Evolutionary conservation across 352 stramenopile species (phyloP).

Genomic region (Thraustochytrium sp.): DNA sequence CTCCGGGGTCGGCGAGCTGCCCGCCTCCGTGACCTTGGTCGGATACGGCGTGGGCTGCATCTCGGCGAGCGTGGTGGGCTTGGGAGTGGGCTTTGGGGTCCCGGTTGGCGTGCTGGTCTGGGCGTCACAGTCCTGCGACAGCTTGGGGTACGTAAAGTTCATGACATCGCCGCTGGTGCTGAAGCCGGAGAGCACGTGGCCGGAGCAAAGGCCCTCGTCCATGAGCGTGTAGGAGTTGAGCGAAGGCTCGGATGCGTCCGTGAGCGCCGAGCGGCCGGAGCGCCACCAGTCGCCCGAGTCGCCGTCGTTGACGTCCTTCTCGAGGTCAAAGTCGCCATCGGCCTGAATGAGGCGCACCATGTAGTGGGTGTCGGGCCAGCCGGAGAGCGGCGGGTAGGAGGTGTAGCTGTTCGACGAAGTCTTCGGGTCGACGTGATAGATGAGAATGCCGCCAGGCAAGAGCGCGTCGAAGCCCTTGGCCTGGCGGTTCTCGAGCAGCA

Average conservation of each 20-base stretch:
- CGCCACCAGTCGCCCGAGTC: slow-evolving; percentile 28
- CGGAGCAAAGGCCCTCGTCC: background rate
- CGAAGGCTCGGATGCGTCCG: background rate
- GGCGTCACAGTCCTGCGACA: background rate
- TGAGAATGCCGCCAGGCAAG: slow-evolving; percentile 52
- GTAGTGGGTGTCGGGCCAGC: slow-evolving; percentile 51
- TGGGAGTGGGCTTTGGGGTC: background rate
- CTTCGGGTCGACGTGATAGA: slow-evolving; percentile 54
- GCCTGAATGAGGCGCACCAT: slow-evolving; percentile 55
- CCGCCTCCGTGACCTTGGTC: too few relatives aligned
- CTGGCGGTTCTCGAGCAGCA: slow-evolving; percentile 56
- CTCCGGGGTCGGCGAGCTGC: too few relatives aligned
- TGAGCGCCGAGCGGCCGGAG: background rate
- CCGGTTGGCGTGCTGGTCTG: background rate
- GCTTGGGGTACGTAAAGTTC: background rate
- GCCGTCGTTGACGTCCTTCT: slow-evolving; percentile 46
- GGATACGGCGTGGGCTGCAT: background rate
- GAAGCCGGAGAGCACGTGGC: slow-evolving; percentile 36
- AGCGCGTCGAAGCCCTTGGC: slow-evolving; percentile 48
- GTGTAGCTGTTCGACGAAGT: background rate
- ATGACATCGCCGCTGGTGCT: background rate
- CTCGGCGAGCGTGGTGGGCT: background rate
- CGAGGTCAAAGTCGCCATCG: slow-evolving; percentile 56
- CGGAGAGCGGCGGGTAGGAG: background rate
- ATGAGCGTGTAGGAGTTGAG: slow-evolving; percentile 25